Evolutionary conservation across 2,329 filamentous ascomycete genomes (phyloP).

Genomic region (Penicillium sp.): DNA sequence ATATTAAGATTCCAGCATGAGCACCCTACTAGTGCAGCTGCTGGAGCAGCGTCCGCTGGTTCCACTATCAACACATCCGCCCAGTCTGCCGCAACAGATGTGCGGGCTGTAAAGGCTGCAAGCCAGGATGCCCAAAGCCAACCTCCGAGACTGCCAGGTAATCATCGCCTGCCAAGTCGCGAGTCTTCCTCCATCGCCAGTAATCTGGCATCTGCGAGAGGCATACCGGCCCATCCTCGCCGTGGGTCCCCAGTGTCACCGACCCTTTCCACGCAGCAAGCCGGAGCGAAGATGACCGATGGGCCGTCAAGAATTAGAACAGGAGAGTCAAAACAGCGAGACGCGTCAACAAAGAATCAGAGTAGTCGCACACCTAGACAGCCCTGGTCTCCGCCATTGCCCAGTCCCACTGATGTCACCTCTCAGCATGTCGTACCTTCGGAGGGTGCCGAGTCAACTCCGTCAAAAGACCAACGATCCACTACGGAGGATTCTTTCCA

Average conservation of each 20-base stretch:
- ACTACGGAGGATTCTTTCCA: conserved; percentile 78
- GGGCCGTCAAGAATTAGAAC: conserved; percentile 52
- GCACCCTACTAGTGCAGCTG: conserved; percentile 46
- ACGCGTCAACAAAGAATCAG: conserved; percentile 36
- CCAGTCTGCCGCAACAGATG: conserved; percentile 28
- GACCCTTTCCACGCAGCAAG: conserved; percentile 74
- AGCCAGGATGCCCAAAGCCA: conserved; percentile 44
- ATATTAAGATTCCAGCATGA: conserved; percentile 75
- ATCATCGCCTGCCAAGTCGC: conserved; percentile 61
- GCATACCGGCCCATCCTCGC: conserved; percentile 65
- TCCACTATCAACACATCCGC: conserved; percentile 21
- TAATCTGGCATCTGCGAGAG: conserved; percentile 83
- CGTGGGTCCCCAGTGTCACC: conserved; percentile 72
- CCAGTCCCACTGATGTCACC: conserved; percentile 43
- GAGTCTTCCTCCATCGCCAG: conserved; percentile 86
- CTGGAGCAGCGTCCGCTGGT: conserved; percentile 22
- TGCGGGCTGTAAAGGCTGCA: conserved; percentile 30
- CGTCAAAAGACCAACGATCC: conserved; percentile 28
- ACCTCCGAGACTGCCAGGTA: conserved; percentile 47
- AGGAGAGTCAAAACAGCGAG: conserved; percentile 39
- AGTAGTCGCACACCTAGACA: conserved; percentile 37
- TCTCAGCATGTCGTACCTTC: conserved; percentile 42
- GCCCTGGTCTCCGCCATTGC: conserved; percentile 43
- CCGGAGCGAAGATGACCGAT: conserved; percentile 71
- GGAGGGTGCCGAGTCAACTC: conserved; percentile 37